Base-by-base conservation (phyloP, 768 basidiomycete species). In the Hortiboletus flavorubellus region DNA sequence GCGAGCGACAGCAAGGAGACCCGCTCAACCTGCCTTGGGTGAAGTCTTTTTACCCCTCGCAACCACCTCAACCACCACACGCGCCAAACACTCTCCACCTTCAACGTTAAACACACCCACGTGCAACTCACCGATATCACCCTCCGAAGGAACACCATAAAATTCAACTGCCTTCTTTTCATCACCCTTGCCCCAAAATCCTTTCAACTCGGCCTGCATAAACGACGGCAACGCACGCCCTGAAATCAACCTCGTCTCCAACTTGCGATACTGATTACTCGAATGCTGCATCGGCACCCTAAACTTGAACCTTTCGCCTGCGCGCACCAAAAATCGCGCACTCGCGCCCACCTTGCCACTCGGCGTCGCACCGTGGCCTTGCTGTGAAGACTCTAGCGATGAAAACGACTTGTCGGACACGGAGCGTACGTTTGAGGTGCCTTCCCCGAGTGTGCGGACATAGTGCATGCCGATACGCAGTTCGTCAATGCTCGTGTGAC, bases 401-500 rank as follows among this genome's bases (percentile, higher is more conserved):
- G 84, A 81, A 61, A 84, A 83, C 12, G 86, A 85, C 65, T 63
- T 67, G 54, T 73, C 68, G 0, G 77, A 75, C 21, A 62, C 64
- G 4, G 73, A 75, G 12, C 64, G 68, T 43, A 61, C 65, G 51
- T 62, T 65, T 10, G 62, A 54, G 8, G 58, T 51, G 34, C 87
- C 83, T 35, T 77, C 84, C 21, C 86, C 89, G 53, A 89, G 75
- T 14, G 85, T 80, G 48, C 80, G 81, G 38, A 90, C 84, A 61
- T 89, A 90, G 60, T 83, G 84, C 59, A 88, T 77, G 8, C 86
- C 86, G 66, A 86, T 81, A 29, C 76, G 75, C 26, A 91, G 76
- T 48, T 87, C 89, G 65, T 90, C 89, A 29, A 74, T 76, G 62
- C 80, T 82, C 38, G 69, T 72, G 29, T 59, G 68, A 55, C 73